Conservation (phyloP, 169 alveolate genomes). For the Pseudocohnilembus persalinus region DNA sequence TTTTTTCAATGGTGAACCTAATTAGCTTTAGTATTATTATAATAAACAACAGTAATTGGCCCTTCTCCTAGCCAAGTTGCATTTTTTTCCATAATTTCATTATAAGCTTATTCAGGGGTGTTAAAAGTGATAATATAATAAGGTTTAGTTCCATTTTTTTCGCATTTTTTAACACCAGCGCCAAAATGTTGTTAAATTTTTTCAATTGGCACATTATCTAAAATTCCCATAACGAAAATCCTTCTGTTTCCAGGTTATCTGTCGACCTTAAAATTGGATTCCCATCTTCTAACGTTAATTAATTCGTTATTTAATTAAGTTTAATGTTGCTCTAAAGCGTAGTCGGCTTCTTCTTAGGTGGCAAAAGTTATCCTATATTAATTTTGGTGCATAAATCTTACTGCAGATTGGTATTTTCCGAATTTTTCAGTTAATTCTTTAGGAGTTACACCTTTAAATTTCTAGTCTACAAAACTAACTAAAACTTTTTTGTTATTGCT, state of each 20-base stretch:
- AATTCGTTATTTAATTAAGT: neutral
- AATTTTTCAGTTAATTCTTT: neutral
- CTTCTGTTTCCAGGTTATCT: neutral
- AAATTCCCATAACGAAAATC: neutral
- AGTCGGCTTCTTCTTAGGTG: neutral
- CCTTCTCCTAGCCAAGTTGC: neutral
- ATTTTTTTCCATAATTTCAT: neutral
- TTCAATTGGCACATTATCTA: neutral
- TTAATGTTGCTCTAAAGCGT: neutral
- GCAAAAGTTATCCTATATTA: neutral
- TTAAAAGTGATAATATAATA: neutral
- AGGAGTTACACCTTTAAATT: neutral
- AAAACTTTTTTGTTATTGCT: neutral
- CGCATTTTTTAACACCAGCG: neutral
- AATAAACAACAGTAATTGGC: neutral
- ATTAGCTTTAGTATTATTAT: neutral
- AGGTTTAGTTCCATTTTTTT: neutral
- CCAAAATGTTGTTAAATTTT: neutral
- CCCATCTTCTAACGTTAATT: neutral
- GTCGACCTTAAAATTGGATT: neutral
- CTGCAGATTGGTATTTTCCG: neutral
- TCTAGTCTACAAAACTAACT: neutral
- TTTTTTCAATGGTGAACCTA: too few species aligned
- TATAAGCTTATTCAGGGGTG: neutral
- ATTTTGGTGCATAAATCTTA: neutral